Conservation (phyloP, 164 flowering plant genomes). For the Chimonanthus salicifolius region DNA sequence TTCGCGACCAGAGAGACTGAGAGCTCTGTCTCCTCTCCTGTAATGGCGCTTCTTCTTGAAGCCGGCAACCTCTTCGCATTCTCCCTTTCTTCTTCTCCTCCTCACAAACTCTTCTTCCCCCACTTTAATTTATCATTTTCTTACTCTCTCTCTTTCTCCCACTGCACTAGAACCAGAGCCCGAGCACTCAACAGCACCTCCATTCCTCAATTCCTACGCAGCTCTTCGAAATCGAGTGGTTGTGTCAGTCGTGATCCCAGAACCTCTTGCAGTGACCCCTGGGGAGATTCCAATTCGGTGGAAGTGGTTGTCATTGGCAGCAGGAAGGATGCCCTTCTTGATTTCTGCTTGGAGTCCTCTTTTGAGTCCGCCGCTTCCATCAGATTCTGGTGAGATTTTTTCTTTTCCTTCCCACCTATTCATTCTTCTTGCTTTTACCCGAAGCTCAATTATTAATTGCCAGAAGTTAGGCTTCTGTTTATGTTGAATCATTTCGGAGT, state of each 20-base stretch:
- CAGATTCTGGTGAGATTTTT: conserved; percentile 61
- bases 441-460: too few relatives aligned
- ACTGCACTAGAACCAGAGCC: background rate
- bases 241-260: conserved; percentile 4
- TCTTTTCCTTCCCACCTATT: background rate
- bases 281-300: conserved; percentile 23
- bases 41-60: background rate
- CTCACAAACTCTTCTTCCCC: background rate
- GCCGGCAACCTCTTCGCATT: background rate
- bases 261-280: conserved; percentile 13
- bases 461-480: too few relatives aligned
- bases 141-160: background rate
- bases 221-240: conserved; percentile 5
- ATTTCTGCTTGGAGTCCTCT: conserved; percentile 62
- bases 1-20: too few relatives aligned
- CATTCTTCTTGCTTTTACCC: background rate
- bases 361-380: conserved; percentile 30
- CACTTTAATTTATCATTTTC: background rate
- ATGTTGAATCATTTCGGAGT: too few relatives aligned
- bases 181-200: background rate
- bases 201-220: conserved; percentile 8
- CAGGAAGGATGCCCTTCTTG: conserved; percentile 68
- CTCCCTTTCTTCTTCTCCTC: background rate
- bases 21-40: background rate
- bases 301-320: conserved; percentile 82